These are phyloP conservation scores for Claviceps cyperi DNA, from an alignment of 2,329 filamentous ascomycete genomes.

Conservation along the genomic window DNA sequence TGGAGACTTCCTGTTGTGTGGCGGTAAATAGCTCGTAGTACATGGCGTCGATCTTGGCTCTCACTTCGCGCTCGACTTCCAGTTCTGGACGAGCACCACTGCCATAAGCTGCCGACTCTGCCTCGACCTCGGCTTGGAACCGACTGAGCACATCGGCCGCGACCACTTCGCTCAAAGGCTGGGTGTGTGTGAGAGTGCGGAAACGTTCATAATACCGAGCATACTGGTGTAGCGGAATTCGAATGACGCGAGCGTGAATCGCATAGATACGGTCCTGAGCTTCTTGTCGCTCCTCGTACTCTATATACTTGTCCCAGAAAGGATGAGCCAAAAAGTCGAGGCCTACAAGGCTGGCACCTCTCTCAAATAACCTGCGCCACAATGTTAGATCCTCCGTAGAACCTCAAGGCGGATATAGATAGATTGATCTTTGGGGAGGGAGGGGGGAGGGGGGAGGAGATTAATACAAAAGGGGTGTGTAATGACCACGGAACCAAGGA, in stretches of 20 bases:
- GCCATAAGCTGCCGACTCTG: slow-evolving; percentile 41
- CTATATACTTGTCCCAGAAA: slow-evolving; percentile 98
- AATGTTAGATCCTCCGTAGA: slow-evolving; percentile 13
- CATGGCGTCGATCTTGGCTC: slow-evolving; percentile 62
- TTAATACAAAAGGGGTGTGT: slow-evolving; percentile 39
- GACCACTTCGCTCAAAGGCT: slow-evolving; percentile 60
- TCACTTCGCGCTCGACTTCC: slow-evolving; percentile 72
- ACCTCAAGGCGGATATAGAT: not conserved
- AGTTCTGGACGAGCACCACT: slow-evolving; percentile 48
- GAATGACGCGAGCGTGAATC: slow-evolving; percentile 68
- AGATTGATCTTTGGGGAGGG: slow-evolving; percentile 2
- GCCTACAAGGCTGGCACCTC: slow-evolving; percentile 70
- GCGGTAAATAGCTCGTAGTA: slow-evolving; percentile 69
- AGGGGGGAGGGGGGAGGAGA: slow-evolving; percentile 19
- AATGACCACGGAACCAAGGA: slow-evolving; percentile 36
- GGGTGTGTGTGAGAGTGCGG: slow-evolving; percentile 57
- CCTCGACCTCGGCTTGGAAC: slow-evolving; percentile 58
- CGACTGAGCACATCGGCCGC: slow-evolving; percentile 51
- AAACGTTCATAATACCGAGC: slow-evolving; percentile 89
- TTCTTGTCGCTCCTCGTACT: slow-evolving; percentile 87
- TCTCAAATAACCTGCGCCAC: slow-evolving; percentile 73
- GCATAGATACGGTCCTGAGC: slow-evolving; percentile 72
- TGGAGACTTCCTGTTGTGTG: slow-evolving; percentile 78
- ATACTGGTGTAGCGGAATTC: slow-evolving; percentile 92
- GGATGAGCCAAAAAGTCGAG: slow-evolving; percentile 88